A percentile compares a stretch with the other conserved stretches of the same genome.
Evolutionary conservation across 225 moss, liverwort and hornwort genomes (phyloP).

Genomic region (Bryoerythrophyllum caledonicum): DNA sequence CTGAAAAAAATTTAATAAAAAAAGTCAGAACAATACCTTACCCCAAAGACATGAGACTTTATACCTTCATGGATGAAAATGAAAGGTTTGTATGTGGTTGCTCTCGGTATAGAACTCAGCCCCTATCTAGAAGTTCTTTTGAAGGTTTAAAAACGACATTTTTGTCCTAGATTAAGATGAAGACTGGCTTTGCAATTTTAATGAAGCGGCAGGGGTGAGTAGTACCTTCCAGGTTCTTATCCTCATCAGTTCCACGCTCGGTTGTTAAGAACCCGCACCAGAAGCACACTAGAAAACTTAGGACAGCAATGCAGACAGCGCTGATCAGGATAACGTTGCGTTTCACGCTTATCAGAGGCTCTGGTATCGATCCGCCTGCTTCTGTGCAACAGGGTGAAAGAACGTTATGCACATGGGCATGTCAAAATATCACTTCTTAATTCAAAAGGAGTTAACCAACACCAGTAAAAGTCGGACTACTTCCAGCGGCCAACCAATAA

Average conservation of each 20-base stretch:
- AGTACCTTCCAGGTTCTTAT: slow-evolving; percentile 29
- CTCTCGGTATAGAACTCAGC: too few species aligned
- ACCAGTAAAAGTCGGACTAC: too few species aligned
- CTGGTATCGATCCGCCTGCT: slow-evolving; percentile 31
- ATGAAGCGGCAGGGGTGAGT: slow-evolving; percentile 17
- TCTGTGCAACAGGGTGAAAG: neutral
- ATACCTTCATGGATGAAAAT: too few species aligned
- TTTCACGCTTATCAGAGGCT: slow-evolving; percentile 9
- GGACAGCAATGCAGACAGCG: slow-evolving; percentile 39
- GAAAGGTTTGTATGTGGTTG: too few species aligned
- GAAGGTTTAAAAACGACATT: too few species aligned
- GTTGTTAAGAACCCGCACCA: slow-evolving; percentile 52
- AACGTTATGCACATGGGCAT: neutral
- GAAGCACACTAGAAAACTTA: slow-evolving; percentile 50
- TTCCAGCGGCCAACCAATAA: too few species aligned
- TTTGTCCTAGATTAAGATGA: neutral
- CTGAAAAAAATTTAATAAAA: neutral
- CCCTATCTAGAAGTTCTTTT: too few species aligned
- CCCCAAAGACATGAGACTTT: too few species aligned
- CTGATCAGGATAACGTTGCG: slow-evolving; percentile 48
- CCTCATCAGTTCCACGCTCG: slow-evolving; percentile 28
- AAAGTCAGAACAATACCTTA: neutral
- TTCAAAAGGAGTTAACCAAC: neutral
- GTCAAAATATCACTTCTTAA: neutral
- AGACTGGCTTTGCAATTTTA: neutral